Evolutionary conservation across 331 rosid genomes (phyloP).

Genomic region (Quercus tomentella): DNA sequence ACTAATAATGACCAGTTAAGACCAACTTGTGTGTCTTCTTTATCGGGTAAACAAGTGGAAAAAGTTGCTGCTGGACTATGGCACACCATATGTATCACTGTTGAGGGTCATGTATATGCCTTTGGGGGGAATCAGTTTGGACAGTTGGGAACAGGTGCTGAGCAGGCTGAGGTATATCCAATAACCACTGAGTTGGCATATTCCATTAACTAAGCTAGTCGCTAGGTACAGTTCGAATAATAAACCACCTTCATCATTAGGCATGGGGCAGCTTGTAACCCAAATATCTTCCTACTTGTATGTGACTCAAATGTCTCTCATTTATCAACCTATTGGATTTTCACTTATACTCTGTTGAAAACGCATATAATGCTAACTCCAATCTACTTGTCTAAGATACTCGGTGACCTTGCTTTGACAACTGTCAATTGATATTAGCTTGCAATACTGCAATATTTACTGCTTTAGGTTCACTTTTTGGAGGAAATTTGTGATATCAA

Average conservation of each 20-base stretch:
- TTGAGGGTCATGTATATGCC: slow-evolving; percentile 55
- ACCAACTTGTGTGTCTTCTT: slow-evolving; percentile 62
- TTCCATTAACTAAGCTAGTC: background rate
- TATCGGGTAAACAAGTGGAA: slow-evolving; percentile 43
- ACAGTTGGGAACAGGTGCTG: slow-evolving; percentile 80
- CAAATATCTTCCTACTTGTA: background rate
- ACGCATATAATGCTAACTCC: no score
- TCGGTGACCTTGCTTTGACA: background rate
- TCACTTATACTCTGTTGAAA: no score
- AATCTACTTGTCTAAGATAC: background rate
- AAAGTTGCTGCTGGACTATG: slow-evolving; percentile 84
- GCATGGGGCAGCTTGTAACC: background rate
- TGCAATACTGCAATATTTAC: background rate
- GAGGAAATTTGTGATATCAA: background rate
- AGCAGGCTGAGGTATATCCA: slow-evolving; percentile 65
- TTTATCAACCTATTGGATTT: no score
- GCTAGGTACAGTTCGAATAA: background rate
- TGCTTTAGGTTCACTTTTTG: background rate
- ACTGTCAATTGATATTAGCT: background rate
- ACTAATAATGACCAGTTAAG: slow-evolving; percentile 66
- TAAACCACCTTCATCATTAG: background rate
- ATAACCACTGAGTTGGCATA: background rate
- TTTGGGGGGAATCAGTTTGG: slow-evolving; percentile 98
- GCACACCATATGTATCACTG: slow-evolving; percentile 78
- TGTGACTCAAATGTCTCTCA: no score